Base-by-base conservation (phyloP, 768 basidiomycete species). In the Phaeolepiota aurea region DNA sequence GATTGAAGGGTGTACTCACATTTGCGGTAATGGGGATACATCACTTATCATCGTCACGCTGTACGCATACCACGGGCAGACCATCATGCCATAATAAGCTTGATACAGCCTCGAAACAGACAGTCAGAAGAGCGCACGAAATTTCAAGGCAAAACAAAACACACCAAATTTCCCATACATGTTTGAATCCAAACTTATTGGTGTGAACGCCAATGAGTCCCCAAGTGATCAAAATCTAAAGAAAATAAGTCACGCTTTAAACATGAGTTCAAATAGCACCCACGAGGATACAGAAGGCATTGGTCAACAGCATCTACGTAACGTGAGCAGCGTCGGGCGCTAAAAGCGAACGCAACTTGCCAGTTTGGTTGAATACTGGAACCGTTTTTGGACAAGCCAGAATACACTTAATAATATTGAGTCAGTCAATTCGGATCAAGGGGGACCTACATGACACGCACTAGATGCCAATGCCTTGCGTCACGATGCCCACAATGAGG, bases 41-140 rank as follows among this genome's bases (percentile, higher is more conserved):
- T 87, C 82, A 54, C 76, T 81, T 44, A 87, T 87, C 85, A 87
- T 82, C 1, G 82, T 86, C 56, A 85, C 81, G 53, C 82, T 83
- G 52, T 85, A 84, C 32, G 83, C 82, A 53, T 84, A 86, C 82
- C 82, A 85, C 2, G 82, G 82, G 48, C 82, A 84, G 3, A 83
- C 79, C 72, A 82, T 68, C 20, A 87, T 59, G 12, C 82, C 82
- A 49, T 79, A 84, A 52, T 73, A 81, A 9, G 68, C 79, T 49
- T 83, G 81, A 51, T 82, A 84, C 20, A 75, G 46, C 82, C 81
- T 82, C 41, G 1, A 25, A 14, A 32, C 32, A 19, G n/a, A 32
- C 18, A 40, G 20, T 40, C 13, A 40, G 33, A 10, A 35, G 25
- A 30, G 28, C 21, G n/a, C 12, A 13, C 20, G 20, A 32, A 5